phyloP scores from a whole-genome alignment of 768 basidiomycete species.

The Trametes meyenii region DNA sequence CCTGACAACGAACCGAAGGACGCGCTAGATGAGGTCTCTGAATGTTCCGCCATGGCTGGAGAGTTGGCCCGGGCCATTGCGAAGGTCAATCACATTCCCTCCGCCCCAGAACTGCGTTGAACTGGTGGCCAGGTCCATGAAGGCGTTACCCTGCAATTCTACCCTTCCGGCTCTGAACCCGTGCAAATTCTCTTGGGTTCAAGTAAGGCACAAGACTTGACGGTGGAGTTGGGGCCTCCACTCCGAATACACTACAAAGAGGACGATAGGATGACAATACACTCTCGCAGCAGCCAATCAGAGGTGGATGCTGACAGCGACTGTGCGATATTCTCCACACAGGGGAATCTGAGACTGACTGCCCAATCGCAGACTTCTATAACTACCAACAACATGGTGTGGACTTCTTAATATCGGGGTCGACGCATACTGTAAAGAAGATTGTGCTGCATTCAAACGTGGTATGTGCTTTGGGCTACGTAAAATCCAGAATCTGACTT shows the following conservation, averaged over 20 bases:
- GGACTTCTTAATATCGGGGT: conserved; percentile 80
- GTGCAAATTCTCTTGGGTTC: conserved; percentile 67
- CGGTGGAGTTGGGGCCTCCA: conserved; percentile 78
- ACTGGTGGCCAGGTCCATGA: conserved; percentile 59
- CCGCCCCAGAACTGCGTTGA: background rate
- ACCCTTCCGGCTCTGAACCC: conserved; percentile 53
- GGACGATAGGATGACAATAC: conserved; percentile 86
- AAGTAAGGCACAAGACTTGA: conserved; percentile 83
- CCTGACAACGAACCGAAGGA: conserved; percentile 58
- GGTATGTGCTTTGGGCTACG: conserved; percentile 45
- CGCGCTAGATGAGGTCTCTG: conserved; percentile 71
- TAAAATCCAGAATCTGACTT: background rate
- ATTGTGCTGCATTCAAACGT: conserved; percentile 88
- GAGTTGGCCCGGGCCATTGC: conserved; percentile 69
- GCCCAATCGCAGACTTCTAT: conserved; percentile 66
- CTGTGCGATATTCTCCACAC: conserved; percentile 39
- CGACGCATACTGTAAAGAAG: conserved; percentile 76
- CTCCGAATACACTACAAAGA: conserved; percentile 82
- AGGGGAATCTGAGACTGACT: conserved; percentile 8
- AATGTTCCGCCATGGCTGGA: conserved; percentile 69
- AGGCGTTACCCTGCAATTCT: conserved; percentile 71
- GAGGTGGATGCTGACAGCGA: conserved; percentile 56
- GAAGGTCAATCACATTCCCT: conserved; percentile 48
- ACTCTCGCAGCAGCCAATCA: conserved; percentile 49
- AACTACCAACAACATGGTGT: conserved; percentile 93